A percentile compares a stretch with the other conserved stretches of the same genome.
phyloP scores from a whole-genome alignment of 441 rosid species.

The Iberis amara region DNA sequence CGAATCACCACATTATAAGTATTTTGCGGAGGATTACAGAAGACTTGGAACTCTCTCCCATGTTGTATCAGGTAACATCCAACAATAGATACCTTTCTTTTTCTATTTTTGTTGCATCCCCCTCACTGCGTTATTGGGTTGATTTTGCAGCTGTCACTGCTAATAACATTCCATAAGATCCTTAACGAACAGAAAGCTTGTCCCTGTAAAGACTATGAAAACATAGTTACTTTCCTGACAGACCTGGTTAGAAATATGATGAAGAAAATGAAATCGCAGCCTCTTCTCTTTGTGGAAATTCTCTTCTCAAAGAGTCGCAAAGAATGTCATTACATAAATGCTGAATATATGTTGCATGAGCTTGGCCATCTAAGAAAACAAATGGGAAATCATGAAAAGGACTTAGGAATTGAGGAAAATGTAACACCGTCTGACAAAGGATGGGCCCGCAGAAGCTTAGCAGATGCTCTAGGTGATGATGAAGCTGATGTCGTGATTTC shows the following conservation, averaged over 20 bases:
- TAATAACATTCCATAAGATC: slow-evolving; percentile 66
- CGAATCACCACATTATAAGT: slow-evolving; percentile 58
- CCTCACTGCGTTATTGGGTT: slow-evolving; percentile 24
- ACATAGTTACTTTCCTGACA: slow-evolving; percentile 61
- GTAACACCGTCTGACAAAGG: slow-evolving; percentile 37
- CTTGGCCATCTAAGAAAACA: slow-evolving; percentile 64
- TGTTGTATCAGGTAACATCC: slow-evolving; percentile 83
- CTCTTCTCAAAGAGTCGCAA: slow-evolving; percentile 83
- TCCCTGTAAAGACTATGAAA: slow-evolving; percentile 57
- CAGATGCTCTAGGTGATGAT: slow-evolving; percentile 98
- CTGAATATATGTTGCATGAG: slow-evolving; percentile 79
- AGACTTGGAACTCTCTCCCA: slow-evolving; percentile 84
- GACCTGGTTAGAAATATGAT: slow-evolving; percentile 68
- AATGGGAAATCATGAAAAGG: slow-evolving; percentile 40
- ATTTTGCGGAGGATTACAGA: slow-evolving; percentile 74
- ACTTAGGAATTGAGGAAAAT: slow-evolving; percentile 41
- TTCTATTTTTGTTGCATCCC: not conserved
- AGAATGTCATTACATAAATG: slow-evolving; percentile 85
- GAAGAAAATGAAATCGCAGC: slow-evolving; percentile 79
- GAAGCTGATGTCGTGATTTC: slow-evolving; percentile 89
- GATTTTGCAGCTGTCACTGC: slow-evolving; percentile 71
- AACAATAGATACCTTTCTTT: not conserved
- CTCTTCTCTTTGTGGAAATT: slow-evolving; percentile 90
- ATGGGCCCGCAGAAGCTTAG: slow-evolving; percentile 71
- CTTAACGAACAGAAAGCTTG: slow-evolving; percentile 71